phyloP scores from a whole-genome alignment of 78 protist species.

The Capsaspora owczarzaki region DNA sequence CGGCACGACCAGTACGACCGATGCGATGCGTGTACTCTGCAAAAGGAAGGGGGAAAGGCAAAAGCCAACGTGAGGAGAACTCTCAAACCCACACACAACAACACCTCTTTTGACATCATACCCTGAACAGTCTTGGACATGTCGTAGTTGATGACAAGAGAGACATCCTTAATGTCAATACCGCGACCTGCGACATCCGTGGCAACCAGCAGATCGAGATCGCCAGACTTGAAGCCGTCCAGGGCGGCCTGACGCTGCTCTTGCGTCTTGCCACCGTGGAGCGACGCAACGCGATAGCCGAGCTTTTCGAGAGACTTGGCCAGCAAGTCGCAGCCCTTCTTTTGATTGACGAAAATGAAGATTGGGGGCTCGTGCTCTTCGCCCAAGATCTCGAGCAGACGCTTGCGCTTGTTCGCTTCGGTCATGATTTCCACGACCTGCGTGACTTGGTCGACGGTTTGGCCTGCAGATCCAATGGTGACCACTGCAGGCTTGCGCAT shows the following conservation, averaged over 20 bases:
- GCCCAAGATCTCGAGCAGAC: not conserved
- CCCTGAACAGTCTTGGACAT: conserved; percentile 64
- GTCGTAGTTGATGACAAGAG: conserved; percentile 88
- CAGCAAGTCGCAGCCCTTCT: conserved; percentile 41
- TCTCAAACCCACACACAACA: not conserved
- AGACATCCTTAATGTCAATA: conserved; percentile 72
- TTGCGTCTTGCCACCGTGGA: conserved; percentile 49
- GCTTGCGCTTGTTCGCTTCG: conserved; percentile 3
- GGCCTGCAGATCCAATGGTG: not conserved
- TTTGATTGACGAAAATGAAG: conserved; percentile 73
- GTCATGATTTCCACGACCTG: not conserved
- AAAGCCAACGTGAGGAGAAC: not conserved
- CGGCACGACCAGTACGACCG: conserved; percentile 97
- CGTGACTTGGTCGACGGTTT: conserved; percentile 7
- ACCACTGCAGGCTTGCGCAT: not conserved
- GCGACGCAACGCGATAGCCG: conserved; percentile 1
- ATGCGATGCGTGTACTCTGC: conserved; percentile 79
- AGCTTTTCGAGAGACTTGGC: conserved; percentile 1
- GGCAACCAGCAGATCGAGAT: conserved; percentile 36
- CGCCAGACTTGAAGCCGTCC: conserved; percentile 5
- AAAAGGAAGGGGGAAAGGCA: not conserved
- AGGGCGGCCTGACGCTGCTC: conserved; percentile 31
- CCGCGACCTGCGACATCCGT: conserved; percentile 85
- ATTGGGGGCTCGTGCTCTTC: conserved; percentile 49
- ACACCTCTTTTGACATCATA: not conserved